Base-by-base conservation (phyloP, 129 eudicot species). In the Escallonia rubra region DNA sequence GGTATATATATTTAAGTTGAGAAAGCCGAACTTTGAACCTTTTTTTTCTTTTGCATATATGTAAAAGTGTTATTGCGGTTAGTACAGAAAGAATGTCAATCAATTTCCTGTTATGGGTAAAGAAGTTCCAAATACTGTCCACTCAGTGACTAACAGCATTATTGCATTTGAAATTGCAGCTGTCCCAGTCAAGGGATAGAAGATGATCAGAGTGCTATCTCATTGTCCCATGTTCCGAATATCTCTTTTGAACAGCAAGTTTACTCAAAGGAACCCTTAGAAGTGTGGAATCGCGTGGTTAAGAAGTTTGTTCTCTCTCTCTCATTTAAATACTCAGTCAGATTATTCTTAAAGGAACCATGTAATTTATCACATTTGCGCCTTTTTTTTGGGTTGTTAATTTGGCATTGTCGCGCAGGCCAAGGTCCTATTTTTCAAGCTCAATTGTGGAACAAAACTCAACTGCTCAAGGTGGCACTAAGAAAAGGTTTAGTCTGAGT, bases 381-480 rank as follows among this genome's bases (percentile, higher is more conserved):
- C 49, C 10, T n/a, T 8, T 49, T 40, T 43, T 59, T 68, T 40
- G 66, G 49, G 61, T 63, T 51, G 54, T 69, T 72, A 57, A 57
- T 71, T 38, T 70, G 57, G 49, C n/a, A 61, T 34, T 70, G 34
- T 61, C 60, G 4, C 76, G 73, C 90, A 92, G 98, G 86, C 89
- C 95, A 46, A 86, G 72, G 66, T 65, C 78, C 49, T 59, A 81
- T 66, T 64, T 73, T 69, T 57, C 79, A 74, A 70, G 72, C 59
- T 66, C 81, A 10, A 60, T 61, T 48, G 63, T 72, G 76, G 93
- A 82, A 65, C 76, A 67, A 4, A 88, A 78, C 76, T 81, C 69
- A 76, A 52, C 69, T 48, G 64, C 80, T 64, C 95, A 86, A 72
- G 82, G 88, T 64, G 83, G 96, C 75, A 75, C 75, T 41, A 93